Base-by-base conservation (phyloP, 345 rosid species). In the Acer negundo region DNA sequence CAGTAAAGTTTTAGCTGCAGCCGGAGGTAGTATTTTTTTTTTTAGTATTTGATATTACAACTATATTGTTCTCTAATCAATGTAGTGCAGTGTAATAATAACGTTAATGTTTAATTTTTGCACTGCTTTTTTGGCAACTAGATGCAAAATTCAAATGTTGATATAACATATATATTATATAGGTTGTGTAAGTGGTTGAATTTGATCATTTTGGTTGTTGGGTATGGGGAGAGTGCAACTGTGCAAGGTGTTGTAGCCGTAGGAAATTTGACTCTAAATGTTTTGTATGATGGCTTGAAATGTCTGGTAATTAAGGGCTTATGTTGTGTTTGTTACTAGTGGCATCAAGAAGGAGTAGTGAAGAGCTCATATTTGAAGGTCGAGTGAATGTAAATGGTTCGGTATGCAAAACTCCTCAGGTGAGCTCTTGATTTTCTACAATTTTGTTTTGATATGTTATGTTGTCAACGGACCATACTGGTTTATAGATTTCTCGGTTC, bases 1-100 rank as follows among this genome's bases (percentile, higher is more conserved):
- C 62, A 86, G 98, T 81, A 96, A 96, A 79, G 93, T 96, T 74
- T 94, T 96, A 12, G 98, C 99, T 46, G 92, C 98, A 74, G 90
- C 97, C 68, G 98, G 99, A 88, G 99, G 98, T 95, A 92, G 58
- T 44, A 24, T 4, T 38, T 12, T 9, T 8, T 46, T 46, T 10
- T 9, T 1, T n/a, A n/a, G n/a, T n/a, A 46, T 9, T 46, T 46
- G 2, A 46, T 46, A 46, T 10, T 46, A 46, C 49, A 46, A 46
- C 13, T 46, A 46, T 46, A 46, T 42, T 42, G 10, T 7, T 42
- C 10, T 42, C 46, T 28, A 28, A 28, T 28, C 31, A 8, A 2
- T 42, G 11, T 8, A 42, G 10, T 42, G 46, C 46, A 9, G 4
- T 35, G 38, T 35, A 35, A 35, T 35, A 42, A 4, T 42, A 42